These are phyloP conservation scores for Aspergillus puulaauensis DNA, from an alignment of 2,329 filamentous ascomycete species.

Conservation along the genomic window DNA sequence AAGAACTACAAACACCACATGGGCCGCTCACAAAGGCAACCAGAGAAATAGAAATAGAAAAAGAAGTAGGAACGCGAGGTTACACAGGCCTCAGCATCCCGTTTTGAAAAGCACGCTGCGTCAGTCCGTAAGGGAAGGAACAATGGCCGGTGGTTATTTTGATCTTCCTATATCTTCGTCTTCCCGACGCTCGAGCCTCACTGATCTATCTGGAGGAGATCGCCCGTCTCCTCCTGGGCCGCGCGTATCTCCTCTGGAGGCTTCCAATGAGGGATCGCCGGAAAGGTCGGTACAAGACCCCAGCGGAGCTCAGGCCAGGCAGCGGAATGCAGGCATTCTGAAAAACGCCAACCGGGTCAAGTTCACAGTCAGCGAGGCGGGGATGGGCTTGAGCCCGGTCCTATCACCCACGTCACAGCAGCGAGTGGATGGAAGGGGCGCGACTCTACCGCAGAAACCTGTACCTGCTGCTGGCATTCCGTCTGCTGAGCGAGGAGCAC, in stretches of 20 bases:
- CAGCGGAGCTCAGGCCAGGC: conserved; percentile 29
- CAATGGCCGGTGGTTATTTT: conserved; percentile 37
- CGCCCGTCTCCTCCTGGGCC: conserved; percentile 24
- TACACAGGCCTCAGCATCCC: conserved; percentile 4
- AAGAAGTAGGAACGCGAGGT: conserved; percentile 8
- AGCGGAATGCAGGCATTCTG: conserved; percentile 40
- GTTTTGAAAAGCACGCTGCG: conserved; percentile 1
- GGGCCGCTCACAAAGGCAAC: neutral
- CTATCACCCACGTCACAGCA: conserved; percentile 28
- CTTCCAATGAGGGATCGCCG: conserved; percentile 24
- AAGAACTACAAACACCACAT: neutral
- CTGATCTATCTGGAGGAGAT: conserved; percentile 21
- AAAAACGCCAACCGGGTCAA: conserved; percentile 37
- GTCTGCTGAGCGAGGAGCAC: conserved; percentile 25
- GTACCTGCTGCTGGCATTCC: conserved; percentile 39
- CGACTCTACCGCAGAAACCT: conserved; percentile 31
- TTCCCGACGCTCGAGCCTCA: conserved; percentile 25
- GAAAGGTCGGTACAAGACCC: conserved; percentile 19
- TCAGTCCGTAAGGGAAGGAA: conserved; percentile 12
- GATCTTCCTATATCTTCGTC: conserved; percentile 29
- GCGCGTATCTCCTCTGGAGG: conserved; percentile 24
- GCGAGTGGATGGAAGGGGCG: conserved; percentile 31
- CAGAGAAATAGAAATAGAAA: neutral
- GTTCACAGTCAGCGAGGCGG: conserved; percentile 28
- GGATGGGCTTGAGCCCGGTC: conserved; percentile 16